These are phyloP conservation scores for Penicillium turbatum DNA, from an alignment of 495 filamentous ascomycete species.

Conservation along the genomic window DNA sequence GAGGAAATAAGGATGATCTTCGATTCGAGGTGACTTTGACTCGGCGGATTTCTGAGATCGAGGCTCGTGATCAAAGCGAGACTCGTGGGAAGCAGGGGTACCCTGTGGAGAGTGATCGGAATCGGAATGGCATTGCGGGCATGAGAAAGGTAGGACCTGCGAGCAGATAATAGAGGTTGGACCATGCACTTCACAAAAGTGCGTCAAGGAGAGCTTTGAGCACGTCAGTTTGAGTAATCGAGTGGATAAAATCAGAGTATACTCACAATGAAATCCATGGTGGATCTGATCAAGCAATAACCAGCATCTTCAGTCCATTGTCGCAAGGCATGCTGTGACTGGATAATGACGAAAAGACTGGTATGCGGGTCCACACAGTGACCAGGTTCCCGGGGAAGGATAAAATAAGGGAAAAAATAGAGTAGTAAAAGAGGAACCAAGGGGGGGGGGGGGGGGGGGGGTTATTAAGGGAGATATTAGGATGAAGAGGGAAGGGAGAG, in stretches of 20 bases:
- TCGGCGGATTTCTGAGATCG: constrained; percentile 1
- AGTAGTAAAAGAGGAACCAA: neutral
- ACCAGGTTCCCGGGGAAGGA: constrained; percentile 18
- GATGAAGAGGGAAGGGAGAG: neutral
- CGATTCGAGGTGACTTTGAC: constrained; percentile 36
- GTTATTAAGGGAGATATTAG: neutral
- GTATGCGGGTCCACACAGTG: constrained; percentile 23
- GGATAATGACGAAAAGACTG: constrained; percentile 9
- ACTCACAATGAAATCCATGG: constrained; percentile 48
- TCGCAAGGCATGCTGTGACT: constrained; percentile 37
- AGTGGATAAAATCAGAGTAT: neutral
- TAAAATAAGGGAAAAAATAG: constrained; percentile 6
- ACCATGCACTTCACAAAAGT: constrained; percentile 95
- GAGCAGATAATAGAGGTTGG: constrained; percentile 95
- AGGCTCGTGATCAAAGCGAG: constrained; percentile 12
- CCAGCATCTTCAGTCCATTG: constrained; percentile 33
- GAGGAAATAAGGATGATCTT: constrained; percentile 45
- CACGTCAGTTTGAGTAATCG: neutral
- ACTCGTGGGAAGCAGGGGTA: constrained; percentile 34
- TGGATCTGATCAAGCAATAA: constrained; percentile 24
- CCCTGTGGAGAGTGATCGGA: constrained; percentile 30
- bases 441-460: neutral
- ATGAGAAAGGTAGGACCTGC: constrained; percentile 76
- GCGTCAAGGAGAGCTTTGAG: constrained; percentile 79
- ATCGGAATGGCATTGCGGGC: constrained; percentile 61